Percentiles rank a stretch among this genome's conserved stretches.
Conservation (phyloP, 78 protist genomes). For the Anaeramoeba flamelloides region DNA sequence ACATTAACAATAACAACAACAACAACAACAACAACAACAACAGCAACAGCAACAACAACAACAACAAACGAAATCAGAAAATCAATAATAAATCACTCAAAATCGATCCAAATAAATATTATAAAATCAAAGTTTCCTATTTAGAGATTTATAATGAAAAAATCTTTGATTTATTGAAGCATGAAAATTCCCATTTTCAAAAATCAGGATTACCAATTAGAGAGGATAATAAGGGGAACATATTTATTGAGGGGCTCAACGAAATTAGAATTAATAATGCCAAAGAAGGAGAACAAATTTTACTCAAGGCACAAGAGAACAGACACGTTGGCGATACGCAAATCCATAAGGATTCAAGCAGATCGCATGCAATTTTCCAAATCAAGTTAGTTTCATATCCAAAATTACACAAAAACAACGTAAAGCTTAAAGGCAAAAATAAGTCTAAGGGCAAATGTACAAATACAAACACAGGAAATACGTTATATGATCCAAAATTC, state of each 20-base stretch:
- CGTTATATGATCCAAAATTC: no score
- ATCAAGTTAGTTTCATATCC: slow-evolving; percentile 26
- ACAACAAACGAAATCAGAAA: no score
- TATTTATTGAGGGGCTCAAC: slow-evolving; percentile 11
- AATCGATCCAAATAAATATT: no score
- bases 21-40: no score
- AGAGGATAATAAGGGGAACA: slow-evolving; percentile 10
- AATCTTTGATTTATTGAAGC: slow-evolving; percentile 41
- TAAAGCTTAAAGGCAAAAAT: slow-evolving; percentile 14
- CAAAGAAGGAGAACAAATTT: not conserved
- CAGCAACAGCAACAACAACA: no score
- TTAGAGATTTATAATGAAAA: slow-evolving; percentile 54
- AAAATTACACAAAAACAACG: slow-evolving; percentile 11
- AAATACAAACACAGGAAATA: no score
- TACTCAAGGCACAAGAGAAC: slow-evolving; percentile 29
- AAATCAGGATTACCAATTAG: slow-evolving; percentile 23
- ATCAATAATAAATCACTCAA: no score
- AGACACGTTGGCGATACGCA: slow-evolving; percentile 43
- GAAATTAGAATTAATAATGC: slow-evolving; percentile 15
- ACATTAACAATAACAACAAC: no score
- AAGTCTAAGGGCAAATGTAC: no score
- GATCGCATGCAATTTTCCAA: slow-evolving; percentile 39
- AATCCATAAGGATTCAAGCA: slow-evolving; percentile 31
- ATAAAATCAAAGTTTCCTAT: slow-evolving; percentile 29
- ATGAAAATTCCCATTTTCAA: not conserved